Percentiles rank a stretch among this genome's conserved stretches.
phyloP scores from a whole-genome alignment of 2,329 filamentous ascomycete species.

The Penicillium fuscoglaucum region DNA sequence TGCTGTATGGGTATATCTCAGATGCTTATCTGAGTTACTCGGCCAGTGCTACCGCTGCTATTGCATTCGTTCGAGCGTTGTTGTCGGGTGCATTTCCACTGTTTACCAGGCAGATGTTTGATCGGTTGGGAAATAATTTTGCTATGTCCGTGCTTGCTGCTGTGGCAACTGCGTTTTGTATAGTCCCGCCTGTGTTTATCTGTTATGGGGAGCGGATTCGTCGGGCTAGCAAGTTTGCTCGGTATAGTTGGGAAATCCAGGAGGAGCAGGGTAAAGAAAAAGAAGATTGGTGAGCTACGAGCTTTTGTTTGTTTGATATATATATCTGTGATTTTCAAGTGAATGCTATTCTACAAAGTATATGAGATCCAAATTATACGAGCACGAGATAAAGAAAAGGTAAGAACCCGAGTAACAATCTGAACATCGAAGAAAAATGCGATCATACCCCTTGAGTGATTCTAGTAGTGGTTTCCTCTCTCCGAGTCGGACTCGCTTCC shows the following conservation, averaged over 20 bases:
- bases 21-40: constrained; percentile 49
- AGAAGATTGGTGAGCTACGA: constrained; percentile 13
- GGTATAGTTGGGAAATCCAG: constrained; percentile 34
- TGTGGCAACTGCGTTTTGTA: constrained; percentile 45
- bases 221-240: constrained; percentile 40
- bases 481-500: constrained; percentile 26
- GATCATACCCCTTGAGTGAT: background rate
- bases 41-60: constrained; percentile 47
- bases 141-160: constrained; percentile 44
- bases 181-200: constrained; percentile 40
- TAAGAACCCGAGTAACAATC: background rate
- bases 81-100: constrained; percentile 45
- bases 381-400: background rate
- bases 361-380: background rate
- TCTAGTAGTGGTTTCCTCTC: background rate
- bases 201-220: constrained; percentile 42
- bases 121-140: constrained; percentile 40
- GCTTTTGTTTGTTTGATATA: background rate
- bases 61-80: constrained; percentile 43
- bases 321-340: background rate
- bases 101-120: constrained; percentile 46
- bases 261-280: constrained; percentile 27
- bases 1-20: constrained; percentile 46
- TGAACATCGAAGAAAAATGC: background rate
- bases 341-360: background rate